phyloP scores from a whole-genome alignment of 2,329 filamentous ascomycete genomes.

The Fusarium euwallaceae region DNA sequence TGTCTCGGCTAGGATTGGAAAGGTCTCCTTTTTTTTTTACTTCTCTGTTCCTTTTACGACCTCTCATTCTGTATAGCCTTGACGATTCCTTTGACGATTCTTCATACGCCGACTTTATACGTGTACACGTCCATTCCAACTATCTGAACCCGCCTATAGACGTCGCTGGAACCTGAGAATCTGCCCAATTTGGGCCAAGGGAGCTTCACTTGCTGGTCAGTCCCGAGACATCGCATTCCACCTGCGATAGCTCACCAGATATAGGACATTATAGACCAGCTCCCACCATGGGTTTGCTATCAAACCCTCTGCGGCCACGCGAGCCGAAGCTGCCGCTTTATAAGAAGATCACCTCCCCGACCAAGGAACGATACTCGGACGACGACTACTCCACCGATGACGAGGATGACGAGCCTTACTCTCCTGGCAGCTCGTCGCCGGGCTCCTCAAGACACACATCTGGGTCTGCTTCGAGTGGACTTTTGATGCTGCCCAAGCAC shows the following conservation, averaged over 20 bases:
- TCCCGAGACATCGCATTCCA: conserved; percentile 23
- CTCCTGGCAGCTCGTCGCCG: conserved; percentile 58
- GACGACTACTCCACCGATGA: conserved; percentile 63
- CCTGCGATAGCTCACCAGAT: conserved; percentile 14
- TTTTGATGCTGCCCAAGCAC: conserved; percentile 61
- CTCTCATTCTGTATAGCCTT: background rate
- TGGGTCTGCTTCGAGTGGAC: conserved; percentile 57
- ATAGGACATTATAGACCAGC: conserved; percentile 13
- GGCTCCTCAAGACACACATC: conserved; percentile 68
- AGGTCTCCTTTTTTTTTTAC: background rate
- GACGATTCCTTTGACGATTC: background rate
- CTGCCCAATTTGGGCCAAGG: conserved; percentile 20
- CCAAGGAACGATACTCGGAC: conserved; percentile 66
- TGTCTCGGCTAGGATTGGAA: conserved; percentile 3
- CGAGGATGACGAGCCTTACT: conserved; percentile 59
- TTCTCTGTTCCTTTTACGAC: background rate
- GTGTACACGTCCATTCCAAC: background rate
- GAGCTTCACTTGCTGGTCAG: conserved; percentile 21
- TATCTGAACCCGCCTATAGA: background rate
- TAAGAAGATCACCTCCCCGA: conserved; percentile 57
- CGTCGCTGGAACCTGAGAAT: conserved; percentile 16
- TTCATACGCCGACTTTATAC: background rate
- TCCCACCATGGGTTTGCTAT: conserved; percentile 63
- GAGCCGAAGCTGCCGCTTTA: conserved; percentile 65
- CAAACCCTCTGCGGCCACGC: conserved; percentile 62